Evolutionary conservation across 768 basidiomycete genomes (phyloP).

Genomic region (Cytidiella melzeri): DNA sequence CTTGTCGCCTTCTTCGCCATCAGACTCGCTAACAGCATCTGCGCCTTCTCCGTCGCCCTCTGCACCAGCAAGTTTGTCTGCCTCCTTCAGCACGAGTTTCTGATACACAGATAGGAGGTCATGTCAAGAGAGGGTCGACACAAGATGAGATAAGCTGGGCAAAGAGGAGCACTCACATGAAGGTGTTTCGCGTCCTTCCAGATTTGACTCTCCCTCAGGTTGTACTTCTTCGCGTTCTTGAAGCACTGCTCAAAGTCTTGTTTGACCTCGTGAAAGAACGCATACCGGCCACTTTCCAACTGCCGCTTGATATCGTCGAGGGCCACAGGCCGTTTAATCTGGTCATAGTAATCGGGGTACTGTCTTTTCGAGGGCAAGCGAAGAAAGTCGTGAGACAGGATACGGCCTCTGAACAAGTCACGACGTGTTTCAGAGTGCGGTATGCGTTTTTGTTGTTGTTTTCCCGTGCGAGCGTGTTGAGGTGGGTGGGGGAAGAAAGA

Average conservation of each 20-base stretch:
- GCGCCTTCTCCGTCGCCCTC: conserved; percentile 20
- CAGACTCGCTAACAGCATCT: conserved; percentile 27
- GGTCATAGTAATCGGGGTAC: conserved; percentile 82
- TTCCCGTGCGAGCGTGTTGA: not conserved
- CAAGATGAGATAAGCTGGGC: conserved; percentile 5
- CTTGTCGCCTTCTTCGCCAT: conserved; percentile 37
- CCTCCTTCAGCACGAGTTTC: conserved; percentile 46
- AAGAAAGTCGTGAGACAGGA: conserved; percentile 59
- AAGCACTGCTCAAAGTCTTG: conserved; percentile 75
- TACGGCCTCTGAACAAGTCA: conserved; percentile 59
- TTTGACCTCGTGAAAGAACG: conserved; percentile 59
- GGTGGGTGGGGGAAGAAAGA: not conserved
- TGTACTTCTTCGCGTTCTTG: conserved; percentile 77
- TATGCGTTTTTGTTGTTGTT: not conserved
- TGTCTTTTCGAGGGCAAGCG: conserved; percentile 62
- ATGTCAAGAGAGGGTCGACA: conserved; percentile 1
- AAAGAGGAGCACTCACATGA: conserved; percentile 44
- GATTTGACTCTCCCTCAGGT: conserved; percentile 72
- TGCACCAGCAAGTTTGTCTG: conserved; percentile 38
- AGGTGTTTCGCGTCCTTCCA: conserved; percentile 79
- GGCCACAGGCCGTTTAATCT: conserved; percentile 79
- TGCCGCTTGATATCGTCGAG: conserved; percentile 85
- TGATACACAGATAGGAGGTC: conserved; percentile 17
- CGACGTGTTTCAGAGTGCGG: too few species aligned
- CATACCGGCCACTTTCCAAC: conserved; percentile 54